Evolutionary conservation across 2,329 filamentous ascomycete species (phyloP).

Genomic region (Fusarium siculi): DNA sequence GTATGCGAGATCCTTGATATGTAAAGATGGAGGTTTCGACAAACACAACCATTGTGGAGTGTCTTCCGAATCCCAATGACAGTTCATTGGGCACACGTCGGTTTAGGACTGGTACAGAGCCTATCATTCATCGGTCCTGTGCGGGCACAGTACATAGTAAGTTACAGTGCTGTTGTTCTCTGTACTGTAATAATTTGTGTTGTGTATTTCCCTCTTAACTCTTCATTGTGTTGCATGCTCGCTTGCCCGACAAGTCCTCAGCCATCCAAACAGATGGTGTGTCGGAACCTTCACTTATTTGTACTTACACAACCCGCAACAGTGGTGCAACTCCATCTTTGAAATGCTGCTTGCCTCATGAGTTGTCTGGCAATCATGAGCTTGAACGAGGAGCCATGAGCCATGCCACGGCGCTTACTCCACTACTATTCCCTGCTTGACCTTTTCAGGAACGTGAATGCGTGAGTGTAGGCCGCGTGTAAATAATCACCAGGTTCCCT

Average conservation of each 20-base stretch:
- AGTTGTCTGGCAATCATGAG: constrained; percentile 24
- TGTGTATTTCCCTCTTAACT: background rate
- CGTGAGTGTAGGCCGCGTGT: constrained; percentile 33
- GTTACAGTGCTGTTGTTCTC: constrained; percentile 8
- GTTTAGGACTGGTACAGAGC: constrained; percentile 21
- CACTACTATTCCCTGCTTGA: constrained; percentile 42
- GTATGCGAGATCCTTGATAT: constrained; percentile 30
- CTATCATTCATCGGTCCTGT: constrained; percentile 20
- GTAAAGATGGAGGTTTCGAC: constrained; percentile 26
- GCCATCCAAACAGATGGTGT: constrained; percentile 16
- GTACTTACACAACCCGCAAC: constrained; percentile 19
- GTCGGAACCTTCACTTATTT: constrained; percentile 9
- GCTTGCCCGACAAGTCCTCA: constrained; percentile 21
- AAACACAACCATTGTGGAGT: constrained; percentile 22
- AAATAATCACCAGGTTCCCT: constrained; percentile 25
- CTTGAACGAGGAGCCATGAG: constrained; percentile 29
- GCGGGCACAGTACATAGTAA: constrained; percentile 19
- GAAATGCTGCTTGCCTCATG: constrained; percentile 24
- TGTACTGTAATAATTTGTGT: constrained; percentile 8
- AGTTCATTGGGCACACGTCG: constrained; percentile 17
- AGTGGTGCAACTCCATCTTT: constrained; percentile 30
- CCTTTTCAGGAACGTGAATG: constrained; percentile 41
- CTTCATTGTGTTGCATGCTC: constrained; percentile 15
- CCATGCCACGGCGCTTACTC: constrained; percentile 31
- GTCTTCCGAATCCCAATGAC: constrained; percentile 4